Conservation (phyloP, 441 rosid genomes). For the Euphorbia schlechtendalii region DNA sequence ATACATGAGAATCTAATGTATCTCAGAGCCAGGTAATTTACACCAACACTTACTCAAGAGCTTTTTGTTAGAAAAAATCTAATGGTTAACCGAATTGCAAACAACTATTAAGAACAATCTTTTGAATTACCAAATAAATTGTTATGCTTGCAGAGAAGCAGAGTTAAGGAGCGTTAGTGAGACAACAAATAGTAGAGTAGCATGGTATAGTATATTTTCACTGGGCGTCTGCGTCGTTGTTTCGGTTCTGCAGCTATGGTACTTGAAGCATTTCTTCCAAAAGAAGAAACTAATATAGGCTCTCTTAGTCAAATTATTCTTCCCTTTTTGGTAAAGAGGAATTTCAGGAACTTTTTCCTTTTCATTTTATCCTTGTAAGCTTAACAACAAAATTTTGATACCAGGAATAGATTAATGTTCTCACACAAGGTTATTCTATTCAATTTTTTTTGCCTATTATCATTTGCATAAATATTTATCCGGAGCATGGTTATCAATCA, state of each 20-base stretch:
- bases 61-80: too few relatives aligned
- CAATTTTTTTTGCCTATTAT: too few relatives aligned
- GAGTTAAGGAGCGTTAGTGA: conserved; percentile 66
- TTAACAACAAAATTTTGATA: conserved; percentile 17
- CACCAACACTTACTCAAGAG: too few relatives aligned
- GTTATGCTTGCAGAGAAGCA: conserved; percentile 56
- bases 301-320: background rate
- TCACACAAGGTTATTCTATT: background rate
- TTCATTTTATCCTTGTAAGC: too few relatives aligned
- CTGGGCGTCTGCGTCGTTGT: conserved; percentile 58
- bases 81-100: too few relatives aligned
- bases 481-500: conserved; percentile 12
- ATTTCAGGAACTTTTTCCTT: conserved; percentile 13
- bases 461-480: too few relatives aligned
- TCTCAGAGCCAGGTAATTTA: conserved; percentile 59
- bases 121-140: too few relatives aligned
- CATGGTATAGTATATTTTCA: conserved; percentile 69
- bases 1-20: conserved; percentile 62
- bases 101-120: too few relatives aligned
- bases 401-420: conserved; percentile 11
- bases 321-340: conserved; percentile 8
- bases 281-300: conserved; percentile 76
- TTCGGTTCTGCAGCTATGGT: conserved; percentile 59
- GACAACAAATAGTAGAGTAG: conserved; percentile 56
- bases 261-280: conserved; percentile 70